phyloP scores from a whole-genome alignment of 2,329 filamentous ascomycete genomes.

The Dothiorella sarmentorum region DNA sequence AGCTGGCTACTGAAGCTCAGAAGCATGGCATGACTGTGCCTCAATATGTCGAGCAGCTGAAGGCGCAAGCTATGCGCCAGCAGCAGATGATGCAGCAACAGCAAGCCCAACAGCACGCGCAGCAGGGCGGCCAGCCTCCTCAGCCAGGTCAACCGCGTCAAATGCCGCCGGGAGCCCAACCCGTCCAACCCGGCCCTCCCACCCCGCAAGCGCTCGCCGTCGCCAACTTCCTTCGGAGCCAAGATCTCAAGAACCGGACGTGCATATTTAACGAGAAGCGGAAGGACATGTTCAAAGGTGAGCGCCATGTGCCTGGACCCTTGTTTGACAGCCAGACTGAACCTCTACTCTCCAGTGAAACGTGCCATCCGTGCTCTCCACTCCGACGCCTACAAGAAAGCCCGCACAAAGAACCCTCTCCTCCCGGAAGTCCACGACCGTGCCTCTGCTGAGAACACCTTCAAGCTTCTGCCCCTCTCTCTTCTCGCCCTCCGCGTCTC shows the following conservation, averaged over 20 bases:
- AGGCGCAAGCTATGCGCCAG: conserved; percentile 54
- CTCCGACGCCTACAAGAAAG: conserved; percentile 86
- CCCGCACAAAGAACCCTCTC: conserved; percentile 80
- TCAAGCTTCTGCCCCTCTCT: conserved; percentile 91
- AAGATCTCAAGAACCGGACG: conserved; percentile 84
- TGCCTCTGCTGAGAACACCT: conserved; percentile 83
- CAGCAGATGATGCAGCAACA: conserved; percentile 39
- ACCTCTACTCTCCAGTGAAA: conserved; percentile 64
- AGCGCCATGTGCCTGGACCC: conserved; percentile 1
- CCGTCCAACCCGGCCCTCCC: conserved; percentile 73
- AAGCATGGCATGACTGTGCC: conserved; percentile 81
- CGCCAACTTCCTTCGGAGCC: conserved; percentile 78
- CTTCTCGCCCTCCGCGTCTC: conserved; percentile 87
- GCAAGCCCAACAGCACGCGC: conserved; percentile 38
- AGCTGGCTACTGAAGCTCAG: conserved; percentile 76
- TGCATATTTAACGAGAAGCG: conserved; percentile 93
- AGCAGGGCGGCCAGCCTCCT: conserved; percentile 41
- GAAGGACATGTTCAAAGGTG: conserved; percentile 97
- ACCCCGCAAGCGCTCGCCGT: conserved; percentile 86
- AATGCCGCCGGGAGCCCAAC: conserved; percentile 79
- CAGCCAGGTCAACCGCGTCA: conserved; percentile 72
- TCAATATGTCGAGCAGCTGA: conserved; percentile 66
- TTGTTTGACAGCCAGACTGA: not conserved
- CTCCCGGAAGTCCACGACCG: conserved; percentile 86
- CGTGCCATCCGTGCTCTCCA: conserved; percentile 87